Evolutionary conservation across 169 alveolate genomes (phyloP).

Genomic region (Toxoplasma gondii): DNA sequence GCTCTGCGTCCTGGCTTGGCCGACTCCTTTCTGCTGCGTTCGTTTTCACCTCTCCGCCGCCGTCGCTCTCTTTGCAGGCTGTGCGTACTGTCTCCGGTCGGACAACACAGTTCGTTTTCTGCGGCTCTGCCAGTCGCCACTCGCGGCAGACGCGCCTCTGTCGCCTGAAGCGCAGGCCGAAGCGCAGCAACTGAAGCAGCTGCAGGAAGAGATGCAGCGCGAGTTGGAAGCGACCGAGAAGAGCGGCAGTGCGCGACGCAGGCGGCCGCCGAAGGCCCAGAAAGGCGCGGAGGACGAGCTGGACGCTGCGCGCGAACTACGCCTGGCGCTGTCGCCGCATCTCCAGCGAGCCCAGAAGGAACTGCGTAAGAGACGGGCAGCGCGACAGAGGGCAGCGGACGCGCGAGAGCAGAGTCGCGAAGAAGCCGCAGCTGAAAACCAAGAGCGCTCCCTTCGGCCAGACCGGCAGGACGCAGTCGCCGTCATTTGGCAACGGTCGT

Average conservation of each 20-base stretch:
- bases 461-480: neutral
- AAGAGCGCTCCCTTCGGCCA: neutral
- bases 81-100: conserved; percentile 14
- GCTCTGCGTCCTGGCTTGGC: too few relatives aligned
- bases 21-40: too few relatives aligned
- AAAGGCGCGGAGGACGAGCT: neutral
- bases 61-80: neutral
- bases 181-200: neutral
- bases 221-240: neutral
- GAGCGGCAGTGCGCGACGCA: neutral
- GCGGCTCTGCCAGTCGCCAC: neutral
- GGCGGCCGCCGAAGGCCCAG: neutral
- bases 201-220: neutral
- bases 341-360: neutral
- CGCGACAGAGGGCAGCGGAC: neutral
- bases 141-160: neutral
- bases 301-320: neutral
- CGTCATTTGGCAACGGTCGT: neutral
- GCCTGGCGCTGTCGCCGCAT: neutral
- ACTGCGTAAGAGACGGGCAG: conserved; percentile 13
- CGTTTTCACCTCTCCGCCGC: too few relatives aligned
- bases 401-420: neutral
- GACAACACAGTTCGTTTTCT: conserved; percentile 2
- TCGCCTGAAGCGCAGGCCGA: neutral
- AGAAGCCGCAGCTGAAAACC: neutral